phyloP scores from a whole-genome alignment of 352 stramenopile species.

The Phytopythium helicoides region DNA sequence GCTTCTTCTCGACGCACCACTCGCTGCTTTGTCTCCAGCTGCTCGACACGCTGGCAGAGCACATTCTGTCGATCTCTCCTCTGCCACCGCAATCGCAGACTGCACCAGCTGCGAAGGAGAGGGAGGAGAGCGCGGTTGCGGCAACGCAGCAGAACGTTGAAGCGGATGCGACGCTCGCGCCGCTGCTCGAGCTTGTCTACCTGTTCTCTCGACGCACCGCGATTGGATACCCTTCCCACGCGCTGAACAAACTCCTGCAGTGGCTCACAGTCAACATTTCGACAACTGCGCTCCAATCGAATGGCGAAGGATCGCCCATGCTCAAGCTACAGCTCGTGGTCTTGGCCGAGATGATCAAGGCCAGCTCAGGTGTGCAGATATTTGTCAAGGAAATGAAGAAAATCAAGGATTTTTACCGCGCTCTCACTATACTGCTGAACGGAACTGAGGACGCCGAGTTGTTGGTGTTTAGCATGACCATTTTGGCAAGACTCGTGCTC shows the following conservation, averaged over 20 bases:
- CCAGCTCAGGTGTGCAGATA: conserved; percentile 68
- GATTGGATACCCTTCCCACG: conserved; percentile 74
- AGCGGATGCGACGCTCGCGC: conserved; percentile 7
- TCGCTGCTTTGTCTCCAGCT: conserved; percentile 42
- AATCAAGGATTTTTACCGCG: conserved; percentile 79
- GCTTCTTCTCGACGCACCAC: conserved; percentile 48
- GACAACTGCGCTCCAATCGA: conserved; percentile 36
- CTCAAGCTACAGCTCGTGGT: conserved; percentile 73
- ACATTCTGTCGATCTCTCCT: conserved; percentile 29
- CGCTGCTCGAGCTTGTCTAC: conserved; percentile 63
- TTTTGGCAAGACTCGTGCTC: conserved; percentile 71
- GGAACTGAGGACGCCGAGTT: conserved; percentile 72
- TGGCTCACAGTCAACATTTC: conserved; percentile 56
- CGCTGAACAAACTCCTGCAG: conserved; percentile 61
- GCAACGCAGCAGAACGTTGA: conserved; percentile 11
- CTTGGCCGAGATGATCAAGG: conserved; percentile 62
- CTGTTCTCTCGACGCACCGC: conserved; percentile 46
- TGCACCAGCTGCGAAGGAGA: not conserved
- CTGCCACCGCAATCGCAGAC: not conserved
- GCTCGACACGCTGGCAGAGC: conserved; percentile 58
- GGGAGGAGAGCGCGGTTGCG: conserved; percentile 3
- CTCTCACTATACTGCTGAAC: conserved; percentile 79
- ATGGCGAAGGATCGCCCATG: conserved; percentile 24
- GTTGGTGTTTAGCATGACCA: conserved; percentile 75
- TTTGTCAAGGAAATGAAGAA: conserved; percentile 78